Evolutionary conservation across 129 eudicot species (phyloP).

Genomic region (Smallanthus sonchifolius): DNA sequence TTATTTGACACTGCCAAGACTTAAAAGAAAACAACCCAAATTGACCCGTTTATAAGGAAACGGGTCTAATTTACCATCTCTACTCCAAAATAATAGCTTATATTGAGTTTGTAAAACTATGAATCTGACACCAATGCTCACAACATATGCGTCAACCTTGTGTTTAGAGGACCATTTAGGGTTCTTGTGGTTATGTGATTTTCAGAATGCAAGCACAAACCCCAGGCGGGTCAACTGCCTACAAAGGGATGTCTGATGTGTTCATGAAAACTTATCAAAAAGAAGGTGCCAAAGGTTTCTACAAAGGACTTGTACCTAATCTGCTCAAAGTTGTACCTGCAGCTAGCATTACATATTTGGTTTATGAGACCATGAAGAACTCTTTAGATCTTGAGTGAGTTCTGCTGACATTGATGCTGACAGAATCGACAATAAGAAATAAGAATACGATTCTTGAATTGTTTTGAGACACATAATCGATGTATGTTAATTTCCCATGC

Average conservation of each 20-base stretch:
- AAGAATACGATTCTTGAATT: too few relatives aligned
- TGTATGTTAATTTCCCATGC: too few relatives aligned
- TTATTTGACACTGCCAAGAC: not conserved
- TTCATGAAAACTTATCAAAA: conserved; percentile 61
- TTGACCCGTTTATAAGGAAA: not conserved
- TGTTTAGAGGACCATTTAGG: too few relatives aligned
- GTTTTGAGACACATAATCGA: too few relatives aligned
- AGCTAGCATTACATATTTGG: conserved; percentile 97
- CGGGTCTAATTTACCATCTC: not conserved
- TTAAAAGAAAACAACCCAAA: not conserved
- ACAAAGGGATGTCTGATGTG: conserved; percentile 76
- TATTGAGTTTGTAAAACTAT: too few relatives aligned
- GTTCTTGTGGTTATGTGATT: not conserved
- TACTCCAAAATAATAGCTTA: not conserved
- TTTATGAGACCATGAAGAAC: conserved; percentile 91
- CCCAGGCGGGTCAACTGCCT: conserved; percentile 32
- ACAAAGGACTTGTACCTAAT: conserved; percentile 95
- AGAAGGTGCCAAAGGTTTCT: conserved; percentile 84
- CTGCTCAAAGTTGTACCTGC: conserved; percentile 94
- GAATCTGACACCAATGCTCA: too few relatives aligned
- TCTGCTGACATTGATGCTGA: not conserved
- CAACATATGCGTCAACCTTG: too few relatives aligned
- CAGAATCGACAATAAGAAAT: not conserved
- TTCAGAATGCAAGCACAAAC: conserved; percentile 91
- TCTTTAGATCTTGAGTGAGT: conserved; percentile 66